Percentiles rank a stretch among this genome's conserved stretches.
Evolutionary conservation across 306 rosid species (phyloP).

Genomic region (Senna siamea): DNA sequence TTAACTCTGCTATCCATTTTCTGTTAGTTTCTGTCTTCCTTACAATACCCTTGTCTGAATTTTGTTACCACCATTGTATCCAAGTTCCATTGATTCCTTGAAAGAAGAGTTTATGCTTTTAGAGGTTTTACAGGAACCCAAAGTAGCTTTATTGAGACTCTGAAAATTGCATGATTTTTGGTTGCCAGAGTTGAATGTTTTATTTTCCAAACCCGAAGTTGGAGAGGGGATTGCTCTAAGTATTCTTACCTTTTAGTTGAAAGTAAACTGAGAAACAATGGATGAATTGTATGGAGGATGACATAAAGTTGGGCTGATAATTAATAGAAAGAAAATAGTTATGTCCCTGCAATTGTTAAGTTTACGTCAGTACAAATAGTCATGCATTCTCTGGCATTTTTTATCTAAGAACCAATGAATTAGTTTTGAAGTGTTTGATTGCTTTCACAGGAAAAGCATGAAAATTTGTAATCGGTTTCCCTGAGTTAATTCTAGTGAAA

Average conservation of each 20-base stretch:
- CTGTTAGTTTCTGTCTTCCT: no score
- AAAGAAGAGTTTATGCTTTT: slow-evolving; percentile 5
- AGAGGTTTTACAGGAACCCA: neutral
- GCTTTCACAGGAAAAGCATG: slow-evolving; percentile 2
- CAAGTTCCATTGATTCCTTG: neutral
- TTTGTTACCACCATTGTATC: neutral
- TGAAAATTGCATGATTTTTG: no score
- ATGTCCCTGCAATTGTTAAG: neutral
- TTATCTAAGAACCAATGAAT: slow-evolving; percentile 28
- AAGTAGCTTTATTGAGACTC: slow-evolving; percentile 1
- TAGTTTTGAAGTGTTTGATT: slow-evolving; percentile 23
- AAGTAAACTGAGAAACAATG: neutral
- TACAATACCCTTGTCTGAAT: neutral
- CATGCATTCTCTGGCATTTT: slow-evolving; percentile 18
- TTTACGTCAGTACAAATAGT: slow-evolving; percentile 9
- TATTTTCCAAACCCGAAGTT: no score
- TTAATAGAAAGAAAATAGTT: neutral
- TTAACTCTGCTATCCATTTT: slow-evolving; percentile 3
- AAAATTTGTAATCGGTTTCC: neutral
- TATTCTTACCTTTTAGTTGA: neutral
- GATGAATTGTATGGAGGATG: no score
- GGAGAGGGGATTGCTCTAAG: neutral
- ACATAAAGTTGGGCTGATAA: no score
- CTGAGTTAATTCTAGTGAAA: slow-evolving; percentile 8
- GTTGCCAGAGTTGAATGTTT: no score